phyloP scores from a whole-genome alignment of 2,329 filamentous ascomycete genomes.

The Xylariaceae sp. region DNA sequence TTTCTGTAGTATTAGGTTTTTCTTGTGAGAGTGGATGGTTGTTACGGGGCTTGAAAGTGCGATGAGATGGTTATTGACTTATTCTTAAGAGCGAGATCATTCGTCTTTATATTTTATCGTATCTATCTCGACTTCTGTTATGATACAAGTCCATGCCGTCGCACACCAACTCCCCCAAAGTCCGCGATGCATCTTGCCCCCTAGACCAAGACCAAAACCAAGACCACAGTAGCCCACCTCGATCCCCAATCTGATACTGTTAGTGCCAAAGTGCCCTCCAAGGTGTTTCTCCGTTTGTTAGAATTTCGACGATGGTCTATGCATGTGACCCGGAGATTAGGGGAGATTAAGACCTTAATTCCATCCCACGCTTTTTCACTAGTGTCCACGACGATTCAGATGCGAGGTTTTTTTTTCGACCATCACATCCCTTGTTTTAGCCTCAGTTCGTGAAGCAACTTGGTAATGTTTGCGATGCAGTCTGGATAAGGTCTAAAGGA shows the following conservation, averaged over 20 bases:
- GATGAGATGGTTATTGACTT: not conserved
- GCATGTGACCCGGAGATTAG: not conserved
- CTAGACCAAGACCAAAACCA: no score
- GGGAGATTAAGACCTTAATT: not conserved
- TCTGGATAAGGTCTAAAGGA: no score
- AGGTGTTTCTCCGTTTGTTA: no score
- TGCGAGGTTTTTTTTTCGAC: not conserved
- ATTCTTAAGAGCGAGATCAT: not conserved
- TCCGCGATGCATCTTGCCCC: no score
- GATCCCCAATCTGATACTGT: no score
- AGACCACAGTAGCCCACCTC: no score
- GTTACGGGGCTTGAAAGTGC: not conserved
- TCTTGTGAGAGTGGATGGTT: not conserved
- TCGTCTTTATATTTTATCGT: not conserved
- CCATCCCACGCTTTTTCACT: not conserved
- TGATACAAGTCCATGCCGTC: no score
- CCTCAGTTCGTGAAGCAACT: no score
- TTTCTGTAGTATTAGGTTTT: not conserved
- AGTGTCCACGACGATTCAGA: not conserved
- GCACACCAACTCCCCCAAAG: no score
- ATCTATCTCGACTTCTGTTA: no score
- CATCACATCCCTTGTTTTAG: not conserved
- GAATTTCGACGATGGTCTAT: not conserved
- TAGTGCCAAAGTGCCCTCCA: no score
- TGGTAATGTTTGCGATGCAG: no score